Base-by-base conservation (phyloP, 768 basidiomycete genomes). In the Phanerochaete carnosa region DNA sequence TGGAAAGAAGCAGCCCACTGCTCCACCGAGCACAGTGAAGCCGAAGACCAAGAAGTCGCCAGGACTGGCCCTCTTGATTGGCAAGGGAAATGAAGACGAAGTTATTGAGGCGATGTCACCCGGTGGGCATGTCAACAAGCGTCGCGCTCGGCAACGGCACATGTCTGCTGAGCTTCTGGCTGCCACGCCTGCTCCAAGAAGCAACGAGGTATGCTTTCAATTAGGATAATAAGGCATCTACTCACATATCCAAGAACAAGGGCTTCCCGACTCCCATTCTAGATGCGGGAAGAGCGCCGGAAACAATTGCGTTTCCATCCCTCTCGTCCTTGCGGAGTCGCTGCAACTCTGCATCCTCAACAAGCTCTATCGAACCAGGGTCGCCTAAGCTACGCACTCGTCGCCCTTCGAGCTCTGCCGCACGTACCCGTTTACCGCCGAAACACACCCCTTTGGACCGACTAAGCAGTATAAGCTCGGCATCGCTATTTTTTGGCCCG, bases 61-160 rank as follows among this genome's bases (percentile, higher is more conserved):
- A 15, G 64, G 58, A 22, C 60, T 65, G 15, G 64, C 66, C 6
- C n/a, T 64, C 11, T 46, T 62, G 19, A 63, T 57, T 2, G 53
- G 66, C 35, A 65, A 53, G 29, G 62, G 64, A 26, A 65, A 66
- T 37, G 64, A 69, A 28, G 70, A 69, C 9, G 70, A 71, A 52
- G 70, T 71, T 1, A 67, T 63, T 15, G 70, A 69, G 61, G 66
- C 68, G 1, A 78, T 91, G 60, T 92, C 89, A 0, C 90, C 90
- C 2, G 88, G 88, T 13, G 90, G 89, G 0, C 90, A 90, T 71
- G 76, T 92, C 58, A 81, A 79, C 39, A 92, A 92, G 72, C 80
- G 89, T 58, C 83, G 90, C 12, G 90, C 89, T 1, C 84, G 88
- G 12, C 84, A 88, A 28, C 79, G 89, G 55, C 90, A 89, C 1